A percentile compares a stretch with the other conserved stretches of the same genome.
Evolutionary conservation across 495 filamentous ascomycete genomes (phyloP).

Genomic region (Podospora bellae-mahoneyi): DNA sequence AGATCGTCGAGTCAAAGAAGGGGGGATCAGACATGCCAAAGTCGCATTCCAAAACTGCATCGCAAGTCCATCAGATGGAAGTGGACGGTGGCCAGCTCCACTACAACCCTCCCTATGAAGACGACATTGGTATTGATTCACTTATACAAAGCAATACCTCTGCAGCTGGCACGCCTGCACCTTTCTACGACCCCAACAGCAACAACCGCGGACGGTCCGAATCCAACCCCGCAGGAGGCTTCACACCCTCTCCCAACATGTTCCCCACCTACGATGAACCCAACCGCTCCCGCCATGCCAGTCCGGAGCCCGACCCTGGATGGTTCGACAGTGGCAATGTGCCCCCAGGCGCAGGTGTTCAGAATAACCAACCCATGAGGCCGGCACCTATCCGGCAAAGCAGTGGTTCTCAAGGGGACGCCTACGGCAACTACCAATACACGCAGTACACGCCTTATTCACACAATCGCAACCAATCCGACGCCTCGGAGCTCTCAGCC

Average conservation of each 20-base stretch:
- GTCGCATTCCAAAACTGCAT: constrained; percentile 14
- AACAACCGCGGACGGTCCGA: constrained; percentile 23
- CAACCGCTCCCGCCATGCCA: constrained; percentile 28
- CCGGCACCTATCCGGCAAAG: constrained; percentile 27
- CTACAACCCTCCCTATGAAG: constrained; percentile 18
- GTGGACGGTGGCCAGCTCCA: constrained; percentile 25
- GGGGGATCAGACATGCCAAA: constrained; percentile 27
- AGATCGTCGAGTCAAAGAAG: constrained; percentile 32
- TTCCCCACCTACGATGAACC: constrained; percentile 22
- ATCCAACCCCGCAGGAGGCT: constrained; percentile 17
- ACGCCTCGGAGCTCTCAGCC: constrained; percentile 38
- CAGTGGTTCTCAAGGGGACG: constrained; percentile 26
- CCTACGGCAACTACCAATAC: constrained; percentile 17
- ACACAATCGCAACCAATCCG: constrained; percentile 39
- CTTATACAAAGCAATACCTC: constrained; percentile 22
- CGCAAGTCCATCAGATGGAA: constrained; percentile 28
- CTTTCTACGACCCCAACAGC: background rate
- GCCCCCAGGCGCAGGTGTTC: background rate
- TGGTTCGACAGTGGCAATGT: constrained; percentile 28
- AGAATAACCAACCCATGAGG: constrained; percentile 20
- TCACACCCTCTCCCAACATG: constrained; percentile 25
- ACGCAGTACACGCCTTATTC: constrained; percentile 10
- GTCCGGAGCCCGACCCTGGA: constrained; percentile 31
- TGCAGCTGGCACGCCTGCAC: constrained; percentile 18
- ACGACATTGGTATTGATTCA: constrained; percentile 27